Base-by-base conservation (phyloP, 345 rosid genomes). In the Erucastrum elatum region DNA sequence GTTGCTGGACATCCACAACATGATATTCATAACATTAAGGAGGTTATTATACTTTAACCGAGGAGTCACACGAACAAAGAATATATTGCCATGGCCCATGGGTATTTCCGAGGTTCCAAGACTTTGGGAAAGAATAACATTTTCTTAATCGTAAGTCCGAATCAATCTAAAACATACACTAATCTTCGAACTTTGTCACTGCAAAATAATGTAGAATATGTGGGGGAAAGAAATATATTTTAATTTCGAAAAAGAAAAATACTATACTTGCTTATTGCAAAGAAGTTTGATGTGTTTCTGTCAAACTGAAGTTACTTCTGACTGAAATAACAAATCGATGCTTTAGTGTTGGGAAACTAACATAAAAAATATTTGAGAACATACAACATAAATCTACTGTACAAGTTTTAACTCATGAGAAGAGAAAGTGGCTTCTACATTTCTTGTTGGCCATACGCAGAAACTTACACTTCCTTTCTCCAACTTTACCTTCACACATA, bases 401-500 rank as follows among this genome's bases (percentile, higher is more conserved):
- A 1, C n/a, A 3, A 0, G 30, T 10, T 37, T 15, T 15, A 3
- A 25, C 46, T 11, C 65, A 35, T 16, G 15, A 30, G 29, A 27
- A 41, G 13, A 39, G n/a, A 60, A 66, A 31, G 85, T 87, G 90
- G 82, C 77, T 58, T 75, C 80, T 64, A 75, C 83, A 35, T 82
- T 79, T 70, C 76, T 65, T 70, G 63, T 66, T 25, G 75, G 86
- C 56, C 68, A 78, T 71, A 67, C 33, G 69, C 79, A 74, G 44
- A 73, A 55, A 16, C 62, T 58, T 67, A 72, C 71, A 17, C 15
- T 26, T 60, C 65, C 66, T 33, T 62, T 37, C 26, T 70, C 83
- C 51, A 49, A 67, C 11, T 58, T 78, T 29, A 58, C 68, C 33
- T 76, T 72, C 70, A 51, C 66, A 30, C 6, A 8, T 35, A 75